Evolutionary conservation across 2,329 filamentous ascomycete genomes (phyloP), one percentile per base, ranked within the genome.

Genomic region (Pestalotiopsis sp.): DNA sequence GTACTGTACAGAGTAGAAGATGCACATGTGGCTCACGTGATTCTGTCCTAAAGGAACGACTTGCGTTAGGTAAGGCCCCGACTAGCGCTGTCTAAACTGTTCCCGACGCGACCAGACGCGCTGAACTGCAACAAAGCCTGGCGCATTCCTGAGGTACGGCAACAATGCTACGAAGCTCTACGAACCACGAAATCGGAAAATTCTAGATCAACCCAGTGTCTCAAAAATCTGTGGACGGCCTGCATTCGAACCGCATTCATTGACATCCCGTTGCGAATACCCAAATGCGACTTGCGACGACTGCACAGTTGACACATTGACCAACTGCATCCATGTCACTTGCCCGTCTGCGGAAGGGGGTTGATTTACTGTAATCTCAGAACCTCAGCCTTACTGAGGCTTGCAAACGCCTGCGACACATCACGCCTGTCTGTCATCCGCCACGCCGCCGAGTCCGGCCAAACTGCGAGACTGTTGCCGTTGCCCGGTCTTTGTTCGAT

Each of bases 271-370:
- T 45, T 45, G 27, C 9, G 27, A 36, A 38, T 59, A 41, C 40
- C 65, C 56, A 59, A 27, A 60, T 60, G 38, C 52, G 25, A n/a
- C 31, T n/a, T 36, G 63, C 17, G 40, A 66, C 49, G 17, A 60
- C 41, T 31, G 36, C 23, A 17, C n/a, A 14, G 14, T 56, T 23
- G 41, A 20, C 14, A 17, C n/a, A 25, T 56, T 23, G 41, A 13
- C 14, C 45, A 52, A n/a, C 49, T 31, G n/a, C 52, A 60, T 61
- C 56, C 52, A 66, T 66, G 65, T 66, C 65, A n/a, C 65, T 58
- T 36, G 52, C 64, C 64, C 64, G 45, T 11, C 45, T 56, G 45
- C 65, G 31, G 65, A 66, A 60, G 17, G 61, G 23, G 17, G 59
- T 31, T 62, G 25, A 17, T 59, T 20, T 65, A n/a, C 38, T 65